phyloP scores from a whole-genome alignment of 139 green algal genomes.

The Haematococcus lacustris region DNA sequence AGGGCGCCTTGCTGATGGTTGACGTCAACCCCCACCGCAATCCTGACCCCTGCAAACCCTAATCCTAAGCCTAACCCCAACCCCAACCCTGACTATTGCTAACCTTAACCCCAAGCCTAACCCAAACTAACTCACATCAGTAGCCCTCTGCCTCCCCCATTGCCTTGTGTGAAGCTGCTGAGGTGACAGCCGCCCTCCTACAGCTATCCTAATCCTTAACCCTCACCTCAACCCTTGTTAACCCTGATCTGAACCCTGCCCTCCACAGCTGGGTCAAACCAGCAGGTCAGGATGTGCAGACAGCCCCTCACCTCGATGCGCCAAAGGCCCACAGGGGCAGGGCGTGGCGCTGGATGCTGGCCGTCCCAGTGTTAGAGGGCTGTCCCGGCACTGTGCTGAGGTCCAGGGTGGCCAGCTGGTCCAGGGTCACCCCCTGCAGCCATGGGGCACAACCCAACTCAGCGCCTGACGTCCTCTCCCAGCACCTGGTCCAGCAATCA shows the following conservation, averaged over 20 bases:
- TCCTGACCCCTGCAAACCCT: too few relatives aligned
- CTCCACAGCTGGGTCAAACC: neutral
- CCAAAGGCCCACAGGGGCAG: constrained; percentile 1
- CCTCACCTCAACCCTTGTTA: neutral
- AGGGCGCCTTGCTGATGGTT: too few relatives aligned
- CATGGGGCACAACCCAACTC: too few relatives aligned
- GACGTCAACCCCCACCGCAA: too few relatives aligned
- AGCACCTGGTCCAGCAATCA: too few relatives aligned
- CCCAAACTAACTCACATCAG: neutral
- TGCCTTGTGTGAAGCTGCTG: neutral
- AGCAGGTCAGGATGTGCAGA: neutral
- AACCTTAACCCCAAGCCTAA: too few relatives aligned
- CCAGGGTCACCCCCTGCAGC: neutral
- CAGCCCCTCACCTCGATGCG: neutral
- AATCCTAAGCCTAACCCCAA: too few relatives aligned
- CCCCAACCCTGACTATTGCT: too few relatives aligned
- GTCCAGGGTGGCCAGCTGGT: neutral
- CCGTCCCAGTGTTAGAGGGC: neutral
- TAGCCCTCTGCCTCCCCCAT: neutral
- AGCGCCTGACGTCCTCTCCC: too few relatives aligned
- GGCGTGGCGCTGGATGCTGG: neutral
- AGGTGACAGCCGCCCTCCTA: neutral
- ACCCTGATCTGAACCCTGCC: neutral
- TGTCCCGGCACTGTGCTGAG: neutral
- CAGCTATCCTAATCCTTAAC: too few relatives aligned